Conservation (phyloP, 2,329 filamentous ascomycete species). For the Alternaria postmessia region DNA sequence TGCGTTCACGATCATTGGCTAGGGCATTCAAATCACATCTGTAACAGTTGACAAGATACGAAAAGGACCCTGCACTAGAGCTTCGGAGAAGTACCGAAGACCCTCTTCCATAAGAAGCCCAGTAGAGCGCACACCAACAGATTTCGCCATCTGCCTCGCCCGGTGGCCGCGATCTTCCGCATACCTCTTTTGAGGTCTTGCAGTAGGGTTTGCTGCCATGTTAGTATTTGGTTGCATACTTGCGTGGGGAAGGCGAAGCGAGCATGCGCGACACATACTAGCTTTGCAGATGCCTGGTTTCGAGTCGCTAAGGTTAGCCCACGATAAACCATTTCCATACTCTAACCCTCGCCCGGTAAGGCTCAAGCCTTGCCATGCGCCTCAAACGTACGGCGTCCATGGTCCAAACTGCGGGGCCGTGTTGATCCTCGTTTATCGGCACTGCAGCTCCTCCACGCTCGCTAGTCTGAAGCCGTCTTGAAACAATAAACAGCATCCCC, state of each 20-base stretch:
- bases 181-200: neutral
- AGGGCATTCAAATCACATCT: neutral
- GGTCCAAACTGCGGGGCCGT: constrained; percentile 12
- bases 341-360: constrained; percentile 3
- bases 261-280: neutral
- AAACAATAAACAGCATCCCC: constrained; percentile 27
- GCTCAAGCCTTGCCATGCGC: constrained; percentile 6
- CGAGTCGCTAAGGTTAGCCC: neutral
- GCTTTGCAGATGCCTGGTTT: neutral
- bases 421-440: constrained; percentile 24
- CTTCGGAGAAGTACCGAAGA: neutral
- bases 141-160: neutral
- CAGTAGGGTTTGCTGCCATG: neutral
- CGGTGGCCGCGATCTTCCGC: neutral
- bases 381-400: constrained; percentile 18
- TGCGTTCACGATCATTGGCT: neutral
- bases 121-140: neutral
- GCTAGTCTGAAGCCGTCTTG: constrained; percentile 18
- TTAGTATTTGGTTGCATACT: neutral
- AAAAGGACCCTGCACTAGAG: neutral
- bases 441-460: constrained; percentile 13
- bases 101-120: neutral
- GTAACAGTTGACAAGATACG: constrained; percentile 2
- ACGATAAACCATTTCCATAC: neutral
- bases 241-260: neutral